Evolutionary conservation across 176 grass and related monocot genomes (phyloP).

Genomic region (Eleusine coracana): DNA sequence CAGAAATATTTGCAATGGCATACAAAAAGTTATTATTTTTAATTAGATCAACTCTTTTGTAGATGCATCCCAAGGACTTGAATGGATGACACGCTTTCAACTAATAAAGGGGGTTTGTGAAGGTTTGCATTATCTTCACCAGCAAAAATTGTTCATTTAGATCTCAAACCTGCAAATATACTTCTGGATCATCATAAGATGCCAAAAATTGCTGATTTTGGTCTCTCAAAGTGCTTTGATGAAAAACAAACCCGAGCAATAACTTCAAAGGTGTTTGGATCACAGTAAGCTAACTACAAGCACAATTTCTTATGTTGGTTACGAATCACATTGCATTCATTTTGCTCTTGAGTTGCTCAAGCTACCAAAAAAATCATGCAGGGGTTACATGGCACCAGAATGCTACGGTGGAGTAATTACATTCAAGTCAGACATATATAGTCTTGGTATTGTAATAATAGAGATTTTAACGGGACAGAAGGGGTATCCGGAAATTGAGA

Average conservation of each 20-base stretch:
- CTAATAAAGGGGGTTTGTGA: slow-evolving; percentile 11
- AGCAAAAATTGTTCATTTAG: slow-evolving; percentile 2
- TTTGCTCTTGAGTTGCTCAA: not conserved
- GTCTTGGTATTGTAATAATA: not conserved
- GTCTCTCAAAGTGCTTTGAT: not conserved
- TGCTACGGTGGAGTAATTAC: not conserved
- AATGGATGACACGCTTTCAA: not conserved
- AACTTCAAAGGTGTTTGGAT: not conserved
- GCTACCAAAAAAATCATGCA: not conserved
- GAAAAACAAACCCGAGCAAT: not conserved
- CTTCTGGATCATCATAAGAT: not conserved
- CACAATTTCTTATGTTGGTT: not conserved
- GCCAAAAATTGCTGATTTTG: slow-evolving; percentile 12
- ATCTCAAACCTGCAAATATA: slow-evolving; percentile 23
- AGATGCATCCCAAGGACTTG: not conserved
- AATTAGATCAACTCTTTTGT: not conserved
- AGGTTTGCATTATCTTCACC: slow-evolving; percentile 15
- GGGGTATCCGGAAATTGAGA: not conserved
- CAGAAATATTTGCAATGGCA: too few relatives aligned
- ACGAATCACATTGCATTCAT: not conserved
- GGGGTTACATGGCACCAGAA: not conserved
- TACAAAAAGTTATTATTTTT: too few relatives aligned
- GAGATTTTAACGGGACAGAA: not conserved
- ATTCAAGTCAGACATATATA: slow-evolving; percentile 6
- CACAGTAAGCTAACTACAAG: not conserved